phyloP scores from a whole-genome alignment of 192 early-diverging fungal genomes.

The Podila horticola region DNA sequence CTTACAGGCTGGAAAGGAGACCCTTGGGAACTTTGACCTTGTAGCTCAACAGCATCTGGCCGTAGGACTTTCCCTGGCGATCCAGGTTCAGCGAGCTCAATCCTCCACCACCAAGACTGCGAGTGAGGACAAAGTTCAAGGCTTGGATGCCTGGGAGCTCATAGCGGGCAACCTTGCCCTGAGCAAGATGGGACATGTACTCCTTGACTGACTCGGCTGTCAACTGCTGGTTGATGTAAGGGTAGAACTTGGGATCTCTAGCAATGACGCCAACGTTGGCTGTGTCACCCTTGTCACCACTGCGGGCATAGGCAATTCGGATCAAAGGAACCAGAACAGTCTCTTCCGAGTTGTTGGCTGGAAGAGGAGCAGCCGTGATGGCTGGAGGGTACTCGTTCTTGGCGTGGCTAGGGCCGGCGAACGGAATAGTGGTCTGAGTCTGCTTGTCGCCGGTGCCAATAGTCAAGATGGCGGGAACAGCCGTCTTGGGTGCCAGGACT shows the following conservation, averaged over 20 bases:
- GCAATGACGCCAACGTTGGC: slow-evolving; percentile 71
- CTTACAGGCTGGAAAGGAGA: slow-evolving; percentile 46
- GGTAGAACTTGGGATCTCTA: slow-evolving; percentile 64
- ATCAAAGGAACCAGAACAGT: slow-evolving; percentile 62
- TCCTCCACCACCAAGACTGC: slow-evolving; percentile 69
- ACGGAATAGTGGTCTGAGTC: slow-evolving; percentile 12
- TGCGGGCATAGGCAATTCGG: slow-evolving; percentile 66
- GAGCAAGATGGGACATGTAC: slow-evolving; percentile 68
- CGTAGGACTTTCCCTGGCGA: slow-evolving; percentile 76
- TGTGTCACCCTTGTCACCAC: slow-evolving; percentile 74
- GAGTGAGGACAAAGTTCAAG: slow-evolving; percentile 74
- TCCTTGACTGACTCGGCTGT: slow-evolving; percentile 60
- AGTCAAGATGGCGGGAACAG: slow-evolving; percentile 48
- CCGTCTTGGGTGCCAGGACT: slow-evolving; percentile 60
- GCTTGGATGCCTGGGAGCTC: slow-evolving; percentile 65
- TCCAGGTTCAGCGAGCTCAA: slow-evolving; percentile 68
- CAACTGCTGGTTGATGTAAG: slow-evolving; percentile 62
- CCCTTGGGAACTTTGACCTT: slow-evolving; percentile 63
- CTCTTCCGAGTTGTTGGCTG: slow-evolving; percentile 22
- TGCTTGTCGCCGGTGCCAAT: slow-evolving; percentile 48
- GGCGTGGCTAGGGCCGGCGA: slow-evolving; percentile 41
- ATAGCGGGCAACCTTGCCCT: slow-evolving; percentile 69
- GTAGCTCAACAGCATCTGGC: slow-evolving; percentile 65
- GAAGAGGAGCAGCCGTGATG: slow-evolving; percentile 19
- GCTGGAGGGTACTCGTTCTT: slow-evolving; percentile 45